These are phyloP conservation scores for Yamagishiella unicocca DNA, from an alignment of 139 green algal species.

Conservation along the genomic window DNA sequence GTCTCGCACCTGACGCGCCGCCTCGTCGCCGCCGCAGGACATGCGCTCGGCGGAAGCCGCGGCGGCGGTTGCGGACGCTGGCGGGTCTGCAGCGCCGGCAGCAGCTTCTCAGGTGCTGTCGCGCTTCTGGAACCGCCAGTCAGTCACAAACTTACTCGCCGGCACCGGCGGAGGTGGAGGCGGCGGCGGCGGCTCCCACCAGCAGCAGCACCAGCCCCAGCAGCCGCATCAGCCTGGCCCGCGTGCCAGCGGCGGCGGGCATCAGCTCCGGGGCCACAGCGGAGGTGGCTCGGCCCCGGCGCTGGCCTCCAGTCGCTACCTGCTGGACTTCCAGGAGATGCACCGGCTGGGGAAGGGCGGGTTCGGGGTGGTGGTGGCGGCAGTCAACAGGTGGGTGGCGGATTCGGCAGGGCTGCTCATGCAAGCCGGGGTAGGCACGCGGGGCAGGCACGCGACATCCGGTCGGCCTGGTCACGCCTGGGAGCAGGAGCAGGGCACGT, in stretches of 20 bases:
- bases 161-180: not conserved
- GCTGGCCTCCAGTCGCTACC: constrained; percentile 55
- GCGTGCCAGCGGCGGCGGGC: not conserved
- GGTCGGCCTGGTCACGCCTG: too few species aligned
- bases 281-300: not conserved
- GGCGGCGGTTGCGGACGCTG: not conserved
- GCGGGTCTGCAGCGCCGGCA: not conserved
- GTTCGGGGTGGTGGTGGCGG: constrained; percentile 90
- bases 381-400: constrained; percentile 79
- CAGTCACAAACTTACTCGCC: not conserved
- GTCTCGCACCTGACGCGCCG: not conserved
- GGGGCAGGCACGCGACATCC: too few species aligned
- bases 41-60: constrained; percentile 7
- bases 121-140: constrained; percentile 30
- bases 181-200: not conserved
- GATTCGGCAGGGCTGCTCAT: too few species aligned
- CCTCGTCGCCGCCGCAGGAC: not conserved
- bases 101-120: not conserved
- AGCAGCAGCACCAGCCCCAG: constrained; percentile 1
- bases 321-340: constrained; percentile 84
- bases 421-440: too few species aligned
- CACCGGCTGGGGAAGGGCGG: constrained; percentile 83
- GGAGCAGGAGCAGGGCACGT: too few species aligned
- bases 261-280: not conserved
- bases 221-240: not conserved